Conservation (phyloP, 208 protist species). For the Trypanosoma cruzi region DNA sequence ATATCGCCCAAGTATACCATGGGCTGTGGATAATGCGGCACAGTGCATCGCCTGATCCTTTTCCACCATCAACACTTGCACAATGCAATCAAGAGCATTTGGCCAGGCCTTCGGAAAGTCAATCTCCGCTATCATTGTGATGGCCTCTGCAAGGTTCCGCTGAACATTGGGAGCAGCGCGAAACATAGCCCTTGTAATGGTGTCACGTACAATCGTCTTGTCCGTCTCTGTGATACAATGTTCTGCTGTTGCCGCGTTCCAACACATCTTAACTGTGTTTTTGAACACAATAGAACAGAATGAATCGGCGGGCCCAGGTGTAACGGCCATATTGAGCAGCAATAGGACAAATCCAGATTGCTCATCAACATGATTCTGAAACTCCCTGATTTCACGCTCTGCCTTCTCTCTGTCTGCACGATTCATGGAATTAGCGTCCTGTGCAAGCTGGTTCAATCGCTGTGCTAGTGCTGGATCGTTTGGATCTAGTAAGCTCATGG, state of each 20-base stretch:
- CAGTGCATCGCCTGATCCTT: constrained; percentile 37
- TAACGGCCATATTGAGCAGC: constrained; percentile 52
- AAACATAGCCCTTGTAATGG: constrained; percentile 73
- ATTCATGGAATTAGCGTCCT: constrained; percentile 51
- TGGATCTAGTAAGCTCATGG: constrained; percentile 52
- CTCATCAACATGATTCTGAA: constrained; percentile 64
- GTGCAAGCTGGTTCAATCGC: constrained; percentile 39
- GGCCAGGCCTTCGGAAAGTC: constrained; percentile 95
- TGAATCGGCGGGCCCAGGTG: constrained; percentile 28
- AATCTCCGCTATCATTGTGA: constrained; percentile 84
- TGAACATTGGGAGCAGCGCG: constrained; percentile 50
- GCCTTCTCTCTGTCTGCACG: constrained; percentile 47
- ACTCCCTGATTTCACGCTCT: constrained; percentile 57
- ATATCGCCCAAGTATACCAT: constrained; percentile 94
- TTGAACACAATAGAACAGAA: constrained; percentile 88
- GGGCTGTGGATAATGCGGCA: constrained; percentile 79
- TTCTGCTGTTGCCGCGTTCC: constrained; percentile 67
- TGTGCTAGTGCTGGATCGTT: constrained; percentile 38
- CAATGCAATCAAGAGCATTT: constrained; percentile 75
- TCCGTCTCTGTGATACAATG: constrained; percentile 80
- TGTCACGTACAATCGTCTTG: constrained; percentile 58
- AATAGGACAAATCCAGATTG: constrained; percentile 71
- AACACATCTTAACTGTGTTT: constrained; percentile 88
- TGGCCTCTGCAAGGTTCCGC: constrained; percentile 88
- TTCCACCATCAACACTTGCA: constrained; percentile 39